Base-by-base conservation (phyloP, 75 land plant species). In the Azolla pinnata region DNA sequence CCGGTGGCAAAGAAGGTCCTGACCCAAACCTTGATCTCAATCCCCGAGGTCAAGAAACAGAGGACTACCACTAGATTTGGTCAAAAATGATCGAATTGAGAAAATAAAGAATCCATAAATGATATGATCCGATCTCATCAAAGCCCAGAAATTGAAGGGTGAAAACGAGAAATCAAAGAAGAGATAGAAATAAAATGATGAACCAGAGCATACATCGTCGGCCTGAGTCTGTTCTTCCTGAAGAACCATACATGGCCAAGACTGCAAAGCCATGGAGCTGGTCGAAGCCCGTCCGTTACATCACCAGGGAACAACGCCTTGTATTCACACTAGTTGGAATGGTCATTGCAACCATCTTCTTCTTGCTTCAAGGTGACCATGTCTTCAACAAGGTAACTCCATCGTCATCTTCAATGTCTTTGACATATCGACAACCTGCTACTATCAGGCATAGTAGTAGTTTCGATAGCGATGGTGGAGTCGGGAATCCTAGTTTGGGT, bases 291-390 rank as follows among this genome's bases (percentile, higher is more conserved):
- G 42, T 38, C 7, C 42, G 42, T 34, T 90, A 87, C 66, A 31
- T 90, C 56, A 69, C 87, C 33, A 72, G 77, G 17, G 88, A 91
- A 73, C 97, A 91, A 71, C 81, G 97, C 48, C 84, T 85, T 35
- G 18, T 80, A 23, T 91, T 84, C 61, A 59, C 79, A 23, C 69
- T 91, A 63, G 25, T 82, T 48, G 97, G 97, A 40, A 74, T 85
- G 52, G 82, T 67, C 33, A 59, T 88, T 23, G 78, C 93, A 54
- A 59, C 96, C 26, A 53, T 74, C 52, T 1, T 86, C 64, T 91
- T 87, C 75, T 8, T 71, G 49, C 54, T 88, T 44, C 57, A 54
- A 28, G 72, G 74, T 8, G 42, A 50, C n/a, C 20, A 50, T 38
- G 10, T 10, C 55, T 63, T 48, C 65, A 45, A 3, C 25, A 3